A percentile compares a stretch with the other conserved stretches of the same genome.
Evolutionary conservation across 495 filamentous ascomycete genomes (phyloP).

Genomic region (Clavariopsis aquatica): DNA sequence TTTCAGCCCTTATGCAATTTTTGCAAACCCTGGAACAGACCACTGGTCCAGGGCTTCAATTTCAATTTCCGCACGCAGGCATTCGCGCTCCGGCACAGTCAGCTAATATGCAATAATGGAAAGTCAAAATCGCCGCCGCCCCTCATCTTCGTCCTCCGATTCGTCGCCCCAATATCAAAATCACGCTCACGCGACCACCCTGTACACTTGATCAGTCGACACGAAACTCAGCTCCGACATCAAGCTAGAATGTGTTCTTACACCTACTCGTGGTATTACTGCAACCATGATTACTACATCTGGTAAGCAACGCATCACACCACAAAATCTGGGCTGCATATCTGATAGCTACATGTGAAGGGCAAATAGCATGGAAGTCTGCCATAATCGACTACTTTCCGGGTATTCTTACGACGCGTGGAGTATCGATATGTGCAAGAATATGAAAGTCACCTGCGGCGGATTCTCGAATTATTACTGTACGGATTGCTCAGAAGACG

Average conservation of each 20-base stretch:
- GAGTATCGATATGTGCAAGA: slow-evolving; percentile 47
- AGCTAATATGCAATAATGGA: not conserved
- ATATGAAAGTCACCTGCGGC: slow-evolving; percentile 41
- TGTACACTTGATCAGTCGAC: not conserved
- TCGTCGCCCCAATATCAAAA: not conserved
- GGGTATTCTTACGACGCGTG: slow-evolving; percentile 45
- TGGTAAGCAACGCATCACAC: slow-evolving; percentile 21
- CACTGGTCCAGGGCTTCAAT: not conserved
- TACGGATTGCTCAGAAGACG: slow-evolving; percentile 42
- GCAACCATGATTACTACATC: slow-evolving; percentile 45
- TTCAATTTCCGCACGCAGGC: not conserved
- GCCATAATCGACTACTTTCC: slow-evolving; percentile 39
- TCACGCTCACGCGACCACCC: not conserved
- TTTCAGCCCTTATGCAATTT: not conserved
- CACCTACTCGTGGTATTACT: slow-evolving; percentile 45
- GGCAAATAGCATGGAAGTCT: slow-evolving; percentile 41
- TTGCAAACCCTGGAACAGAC: not conserved
- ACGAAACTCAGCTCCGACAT: not conserved
- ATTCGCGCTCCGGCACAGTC: not conserved
- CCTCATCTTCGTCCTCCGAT: not conserved
- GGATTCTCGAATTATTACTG: slow-evolving; percentile 44
- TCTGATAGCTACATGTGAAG: slow-evolving; percentile 6
- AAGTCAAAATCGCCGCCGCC: not conserved
- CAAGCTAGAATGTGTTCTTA: slow-evolving; percentile 39
- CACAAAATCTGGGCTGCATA: not conserved